A percentile compares a stretch with the other conserved stretches of the same genome.
phyloP scores from a whole-genome alignment of 2,329 filamentous ascomycete species.

The Emmonsia crescens region DNA sequence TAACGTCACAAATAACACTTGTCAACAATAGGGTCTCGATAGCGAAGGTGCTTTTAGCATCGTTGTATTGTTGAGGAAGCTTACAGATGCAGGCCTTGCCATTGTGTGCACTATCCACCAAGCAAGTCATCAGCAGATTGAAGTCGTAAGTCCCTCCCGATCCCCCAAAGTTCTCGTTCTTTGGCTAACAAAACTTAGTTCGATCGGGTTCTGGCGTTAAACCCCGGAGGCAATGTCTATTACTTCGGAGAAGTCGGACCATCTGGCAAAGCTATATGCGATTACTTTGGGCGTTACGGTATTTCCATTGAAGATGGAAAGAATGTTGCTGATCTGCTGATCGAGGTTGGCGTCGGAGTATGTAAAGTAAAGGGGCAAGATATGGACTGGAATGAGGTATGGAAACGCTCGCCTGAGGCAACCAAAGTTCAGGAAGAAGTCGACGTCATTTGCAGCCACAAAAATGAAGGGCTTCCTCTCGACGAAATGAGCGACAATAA shows the following conservation, averaged over 20 bases:
- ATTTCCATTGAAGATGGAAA: conserved; percentile 49
- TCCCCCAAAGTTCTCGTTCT: background rate
- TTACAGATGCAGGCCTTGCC: conserved; percentile 51
- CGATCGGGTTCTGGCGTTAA: conserved; percentile 57
- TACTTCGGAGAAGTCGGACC: conserved; percentile 59
- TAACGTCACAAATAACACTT: background rate
- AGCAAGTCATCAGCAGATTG: conserved; percentile 52
- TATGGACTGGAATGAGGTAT: conserved; percentile 59
- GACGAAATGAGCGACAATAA: conserved; percentile 18
- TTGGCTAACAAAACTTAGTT: conserved; percentile 39
- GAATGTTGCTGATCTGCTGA: conserved; percentile 51
- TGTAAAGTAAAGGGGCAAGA: conserved; percentile 38
- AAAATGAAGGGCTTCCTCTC: conserved; percentile 31
- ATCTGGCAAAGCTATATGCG: conserved; percentile 49
- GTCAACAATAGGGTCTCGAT: conserved; percentile 47
- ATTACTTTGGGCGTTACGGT: conserved; percentile 53
- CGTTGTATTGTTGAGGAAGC: conserved; percentile 51
- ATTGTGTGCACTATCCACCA: conserved; percentile 62
- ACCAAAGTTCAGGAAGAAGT: conserved; percentile 51
- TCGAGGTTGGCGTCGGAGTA: conserved; percentile 48
- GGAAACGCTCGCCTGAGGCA: conserved; percentile 51
- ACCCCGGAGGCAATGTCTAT: conserved; percentile 53
- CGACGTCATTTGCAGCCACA: conserved; percentile 41
- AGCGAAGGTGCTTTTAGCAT: conserved; percentile 54
- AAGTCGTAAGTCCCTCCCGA: conserved; percentile 15